Conservation (phyloP, 371 early-diverging fungal species). For the Rhizopus sp. region DNA sequence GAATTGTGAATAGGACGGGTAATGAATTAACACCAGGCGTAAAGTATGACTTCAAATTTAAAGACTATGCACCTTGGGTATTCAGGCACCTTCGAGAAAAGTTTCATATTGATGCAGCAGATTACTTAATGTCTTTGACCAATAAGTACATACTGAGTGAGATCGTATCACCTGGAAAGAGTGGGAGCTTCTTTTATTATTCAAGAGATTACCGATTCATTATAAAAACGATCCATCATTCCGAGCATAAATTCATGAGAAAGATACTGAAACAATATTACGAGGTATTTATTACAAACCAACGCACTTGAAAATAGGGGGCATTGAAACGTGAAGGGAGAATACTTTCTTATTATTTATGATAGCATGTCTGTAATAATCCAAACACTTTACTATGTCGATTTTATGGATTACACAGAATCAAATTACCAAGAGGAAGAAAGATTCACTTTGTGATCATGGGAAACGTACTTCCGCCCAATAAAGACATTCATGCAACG, state of each 20-base stretch:
- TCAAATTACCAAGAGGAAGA: constrained; percentile 87
- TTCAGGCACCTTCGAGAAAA: constrained; percentile 86
- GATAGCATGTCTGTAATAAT: constrained; percentile 81
- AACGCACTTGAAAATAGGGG: neutral
- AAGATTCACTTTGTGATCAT: constrained; percentile 98
- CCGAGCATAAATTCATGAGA: constrained; percentile 92
- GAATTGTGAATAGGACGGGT: constrained; percentile 62
- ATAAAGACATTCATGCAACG: constrained; percentile 94
- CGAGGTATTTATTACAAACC: constrained; percentile 38
- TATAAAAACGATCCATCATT: constrained; percentile 95
- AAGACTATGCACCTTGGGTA: constrained; percentile 98
- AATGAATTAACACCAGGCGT: constrained; percentile 93
- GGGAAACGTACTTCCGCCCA: constrained; percentile 96
- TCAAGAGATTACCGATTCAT: constrained; percentile 97
- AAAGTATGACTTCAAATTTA: constrained; percentile 97
- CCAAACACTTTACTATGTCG: constrained; percentile 94
- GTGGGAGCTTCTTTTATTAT: constrained; percentile 95
- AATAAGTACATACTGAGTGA: constrained; percentile 96
- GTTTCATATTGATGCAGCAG: constrained; percentile 92
- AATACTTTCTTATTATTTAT: neutral
- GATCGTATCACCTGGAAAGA: constrained; percentile 94
- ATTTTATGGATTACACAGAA: constrained; percentile 94
- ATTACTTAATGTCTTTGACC: constrained; percentile 93
- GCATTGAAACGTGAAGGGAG: too few species aligned
- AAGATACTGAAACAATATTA: constrained; percentile 86